Percentiles rank a stretch among this genome's conserved stretches.
phyloP scores from a whole-genome alignment of 129 eudicot species.

The Cynara cardunculus region DNA sequence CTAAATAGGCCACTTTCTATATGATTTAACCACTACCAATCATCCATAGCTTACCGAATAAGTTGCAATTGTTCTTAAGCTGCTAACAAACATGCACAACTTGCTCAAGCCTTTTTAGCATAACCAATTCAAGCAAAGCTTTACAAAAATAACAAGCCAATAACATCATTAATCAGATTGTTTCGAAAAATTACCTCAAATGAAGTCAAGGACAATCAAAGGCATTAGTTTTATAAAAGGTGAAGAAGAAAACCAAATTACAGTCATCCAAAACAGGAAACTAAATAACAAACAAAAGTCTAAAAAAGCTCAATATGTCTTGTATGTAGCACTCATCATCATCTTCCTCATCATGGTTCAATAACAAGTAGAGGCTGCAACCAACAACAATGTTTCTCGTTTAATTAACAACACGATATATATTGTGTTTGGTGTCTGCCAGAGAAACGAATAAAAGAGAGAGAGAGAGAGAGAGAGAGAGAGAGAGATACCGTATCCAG shows the following conservation, averaged over 20 bases:
- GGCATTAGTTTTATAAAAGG: conserved; percentile 7
- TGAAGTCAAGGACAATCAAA: conserved; percentile 1
- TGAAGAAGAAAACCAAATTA: conserved; percentile 13
- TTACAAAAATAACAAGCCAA: neutral
- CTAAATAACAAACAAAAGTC: conserved; percentile 30
- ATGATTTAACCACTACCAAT: too few species aligned
- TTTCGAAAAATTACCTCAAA: conserved; percentile 10
- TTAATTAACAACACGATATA: neutral
- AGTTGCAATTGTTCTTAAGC: too few species aligned
- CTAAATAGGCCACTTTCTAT: too few species aligned
- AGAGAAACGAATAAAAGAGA: neutral
- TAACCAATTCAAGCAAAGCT: neutral
- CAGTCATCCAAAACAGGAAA: conserved; percentile 12
- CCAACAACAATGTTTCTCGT: neutral
- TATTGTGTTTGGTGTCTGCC: neutral
- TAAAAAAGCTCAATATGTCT: conserved; percentile 24
- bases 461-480: neutral
- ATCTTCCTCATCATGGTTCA: conserved; percentile 53
- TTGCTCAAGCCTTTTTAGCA: too few species aligned
- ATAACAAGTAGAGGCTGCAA: conserved; percentile 79
- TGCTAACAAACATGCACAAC: too few species aligned
- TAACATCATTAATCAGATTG: conserved; percentile 11
- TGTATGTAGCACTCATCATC: conserved; percentile 1
- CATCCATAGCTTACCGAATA: too few species aligned
- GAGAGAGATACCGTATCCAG: conserved; percentile 47